Evolutionary conservation across 371 early-diverging fungal species (phyloP), one percentile per base, ranked within the genome.

Genomic region (Lichtheimia ramosa): DNA sequence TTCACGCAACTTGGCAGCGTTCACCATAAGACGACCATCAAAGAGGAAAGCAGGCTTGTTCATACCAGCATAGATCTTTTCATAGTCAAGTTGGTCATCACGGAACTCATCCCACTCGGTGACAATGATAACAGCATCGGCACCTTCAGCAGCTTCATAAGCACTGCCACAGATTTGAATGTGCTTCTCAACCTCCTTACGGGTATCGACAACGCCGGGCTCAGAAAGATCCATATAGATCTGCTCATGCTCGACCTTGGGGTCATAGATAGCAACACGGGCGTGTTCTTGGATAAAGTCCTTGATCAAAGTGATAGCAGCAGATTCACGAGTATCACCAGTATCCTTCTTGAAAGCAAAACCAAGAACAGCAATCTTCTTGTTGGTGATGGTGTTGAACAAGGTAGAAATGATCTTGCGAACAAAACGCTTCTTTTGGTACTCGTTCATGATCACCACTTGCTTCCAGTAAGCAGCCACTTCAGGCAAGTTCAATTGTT

Each of bases 321-420:
- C 93, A 48, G 93, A 91, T 79, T 95, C 95, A 63, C 97, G 87
- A 41, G 97, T 92, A 73, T 97, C 97, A 54, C 95, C 95, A 25
- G 96, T 97, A 66, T 95, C 92, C 83, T 93, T 93, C 84, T 97
- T 97, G 85, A 93, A 97, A 8, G 97, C 96, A 70, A 96, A 97
- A 23, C 97, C 97, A 48, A 92, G 83, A n/a, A 94, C 80, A 5
- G 93, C 92, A 64, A 97, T 83, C 58, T 81, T 82, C 81, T 91
- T 93, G 78, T 90, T 84, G 54, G 90, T 88, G 68, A 95, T 88
- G 40, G 94, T 93, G 83, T 91, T 88, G 78, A 92, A 92, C n/a
- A 94, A 80, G 4, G 81, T 79, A 43, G 83, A 77, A 62, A 92
- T 82, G 60, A 85, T 84, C 64, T 82, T 85, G 63, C 81, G 75